Evolutionary conservation across 2,329 filamentous ascomycete species (phyloP).

Genomic region (Pseudocercospora vitis): DNA sequence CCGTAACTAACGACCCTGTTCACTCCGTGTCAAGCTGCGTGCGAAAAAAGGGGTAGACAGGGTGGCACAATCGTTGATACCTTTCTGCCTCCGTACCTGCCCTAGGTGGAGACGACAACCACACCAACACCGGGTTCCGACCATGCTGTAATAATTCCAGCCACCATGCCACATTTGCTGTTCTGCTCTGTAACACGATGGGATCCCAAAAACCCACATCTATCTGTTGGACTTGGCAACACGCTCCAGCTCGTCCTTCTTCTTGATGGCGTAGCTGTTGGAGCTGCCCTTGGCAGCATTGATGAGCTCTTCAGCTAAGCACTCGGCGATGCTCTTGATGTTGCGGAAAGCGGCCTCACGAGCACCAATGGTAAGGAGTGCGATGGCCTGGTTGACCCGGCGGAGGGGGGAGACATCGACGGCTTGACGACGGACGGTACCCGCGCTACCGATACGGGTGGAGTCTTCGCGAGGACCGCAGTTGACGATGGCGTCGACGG

Average conservation of each 20-base stretch:
- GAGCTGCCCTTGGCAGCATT: slow-evolving; percentile 99
- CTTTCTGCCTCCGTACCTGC: slow-evolving; percentile 17
- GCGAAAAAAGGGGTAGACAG: slow-evolving; percentile 19
- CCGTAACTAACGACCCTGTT: slow-evolving; percentile 18
- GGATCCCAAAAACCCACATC: slow-evolving; percentile 46
- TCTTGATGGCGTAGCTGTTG: slow-evolving; percentile 99
- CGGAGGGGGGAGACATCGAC: slow-evolving; percentile 99
- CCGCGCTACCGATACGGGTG: slow-evolving; percentile 98
- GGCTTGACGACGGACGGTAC: slow-evolving; percentile 99
- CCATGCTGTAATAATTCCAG: slow-evolving; percentile 23
- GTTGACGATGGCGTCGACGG: slow-evolving; percentile 99
- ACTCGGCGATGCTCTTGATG: slow-evolving; percentile 99
- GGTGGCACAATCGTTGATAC: slow-evolving; percentile 7
- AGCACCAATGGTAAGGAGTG: slow-evolving; percentile 97
- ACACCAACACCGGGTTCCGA: slow-evolving; percentile 25
- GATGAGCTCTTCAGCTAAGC: slow-evolving; percentile 99
- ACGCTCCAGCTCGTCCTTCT: slow-evolving; percentile 99
- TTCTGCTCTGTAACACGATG: background rate
- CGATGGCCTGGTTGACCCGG: slow-evolving; percentile 99
- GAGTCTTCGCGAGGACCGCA: slow-evolving; percentile 99
- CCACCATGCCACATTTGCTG: slow-evolving; percentile 8
- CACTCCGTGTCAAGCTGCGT: slow-evolving; percentile 20
- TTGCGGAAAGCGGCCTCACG: slow-evolving; percentile 99
- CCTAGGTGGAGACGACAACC: slow-evolving; percentile 8
- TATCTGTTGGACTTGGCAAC: slow-evolving; percentile 99